Percentiles rank a stretch among this genome's conserved stretches.
phyloP scores from a whole-genome alignment of 345 rosid genomes.

The Luvunga scandens region DNA sequence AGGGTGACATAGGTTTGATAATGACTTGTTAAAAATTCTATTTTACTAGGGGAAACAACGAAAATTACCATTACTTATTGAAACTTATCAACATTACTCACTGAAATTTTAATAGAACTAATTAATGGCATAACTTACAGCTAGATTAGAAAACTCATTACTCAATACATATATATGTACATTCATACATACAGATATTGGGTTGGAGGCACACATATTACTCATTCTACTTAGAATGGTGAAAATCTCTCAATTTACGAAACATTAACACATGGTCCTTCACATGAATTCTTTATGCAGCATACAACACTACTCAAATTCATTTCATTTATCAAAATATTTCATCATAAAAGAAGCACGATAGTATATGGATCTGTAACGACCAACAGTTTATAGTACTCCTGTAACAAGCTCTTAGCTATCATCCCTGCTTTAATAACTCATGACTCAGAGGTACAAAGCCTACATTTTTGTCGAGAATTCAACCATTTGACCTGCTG shows the following conservation, averaged over 20 bases:
- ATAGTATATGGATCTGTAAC: not conserved
- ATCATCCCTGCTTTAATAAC: not conserved
- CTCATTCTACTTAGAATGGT: not conserved
- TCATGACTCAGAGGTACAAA: not conserved
- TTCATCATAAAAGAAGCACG: not conserved
- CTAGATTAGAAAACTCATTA: not conserved
- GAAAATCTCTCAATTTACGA: not conserved
- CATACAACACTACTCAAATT: not conserved
- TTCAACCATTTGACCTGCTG: conserved; percentile 23
- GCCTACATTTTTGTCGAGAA: conserved; percentile 1
- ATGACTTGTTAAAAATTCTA: conserved; percentile 1
- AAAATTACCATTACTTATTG: not conserved
- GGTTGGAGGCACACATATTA: not conserved
- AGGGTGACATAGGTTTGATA: not conserved
- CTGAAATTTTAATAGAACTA: not conserved
- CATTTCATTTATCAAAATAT: not conserved
- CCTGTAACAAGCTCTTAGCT: not conserved
- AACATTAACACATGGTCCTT: not conserved
- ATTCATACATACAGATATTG: not conserved
- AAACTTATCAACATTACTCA: not conserved
- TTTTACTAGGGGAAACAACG: not conserved
- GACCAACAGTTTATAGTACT: not conserved
- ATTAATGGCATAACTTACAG: not conserved
- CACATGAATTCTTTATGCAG: not conserved
- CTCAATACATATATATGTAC: not conserved